Conservation (phyloP, 2,329 filamentous ascomycete species). For the Colletotrichum cordylinicola region DNA sequence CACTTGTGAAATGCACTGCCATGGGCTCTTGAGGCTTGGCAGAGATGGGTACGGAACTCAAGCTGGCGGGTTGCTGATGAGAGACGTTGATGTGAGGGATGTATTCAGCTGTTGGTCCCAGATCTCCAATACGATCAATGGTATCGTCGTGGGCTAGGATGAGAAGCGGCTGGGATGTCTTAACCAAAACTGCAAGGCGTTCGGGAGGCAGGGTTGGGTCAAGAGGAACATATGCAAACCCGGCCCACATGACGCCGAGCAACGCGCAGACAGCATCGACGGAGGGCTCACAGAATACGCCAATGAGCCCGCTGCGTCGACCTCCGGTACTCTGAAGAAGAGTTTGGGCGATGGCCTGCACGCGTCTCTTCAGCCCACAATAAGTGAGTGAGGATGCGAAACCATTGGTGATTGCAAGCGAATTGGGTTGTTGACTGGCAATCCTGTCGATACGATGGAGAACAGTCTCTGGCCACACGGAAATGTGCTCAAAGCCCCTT, state of each 20-base stretch:
- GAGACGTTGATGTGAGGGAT: not conserved
- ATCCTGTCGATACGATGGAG: not conserved
- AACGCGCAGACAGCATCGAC: conserved; percentile 40
- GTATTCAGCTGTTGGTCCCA: not conserved
- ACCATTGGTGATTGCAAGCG: not conserved
- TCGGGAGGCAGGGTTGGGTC: conserved; percentile 31
- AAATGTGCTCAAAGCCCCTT: not conserved
- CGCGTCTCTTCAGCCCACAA: not conserved
- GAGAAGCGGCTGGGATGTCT: not conserved
- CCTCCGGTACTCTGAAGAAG: not conserved
- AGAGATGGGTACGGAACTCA: not conserved
- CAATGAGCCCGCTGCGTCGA: conserved; percentile 25
- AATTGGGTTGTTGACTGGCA: not conserved
- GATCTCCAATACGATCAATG: not conserved
- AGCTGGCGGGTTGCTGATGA: not conserved
- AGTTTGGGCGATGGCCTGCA: not conserved
- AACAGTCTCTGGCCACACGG: not conserved
- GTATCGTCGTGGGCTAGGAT: not conserved
- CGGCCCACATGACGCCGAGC: conserved; percentile 44
- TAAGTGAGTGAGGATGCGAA: not conserved
- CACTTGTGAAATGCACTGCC: conserved; percentile 24
- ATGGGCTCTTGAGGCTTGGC: not conserved
- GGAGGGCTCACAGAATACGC: conserved; percentile 43
- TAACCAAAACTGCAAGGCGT: not conserved
- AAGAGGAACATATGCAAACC: conserved; percentile 44